phyloP scores from a whole-genome alignment of 345 rosid genomes.

The Erucastrum elatum region DNA sequence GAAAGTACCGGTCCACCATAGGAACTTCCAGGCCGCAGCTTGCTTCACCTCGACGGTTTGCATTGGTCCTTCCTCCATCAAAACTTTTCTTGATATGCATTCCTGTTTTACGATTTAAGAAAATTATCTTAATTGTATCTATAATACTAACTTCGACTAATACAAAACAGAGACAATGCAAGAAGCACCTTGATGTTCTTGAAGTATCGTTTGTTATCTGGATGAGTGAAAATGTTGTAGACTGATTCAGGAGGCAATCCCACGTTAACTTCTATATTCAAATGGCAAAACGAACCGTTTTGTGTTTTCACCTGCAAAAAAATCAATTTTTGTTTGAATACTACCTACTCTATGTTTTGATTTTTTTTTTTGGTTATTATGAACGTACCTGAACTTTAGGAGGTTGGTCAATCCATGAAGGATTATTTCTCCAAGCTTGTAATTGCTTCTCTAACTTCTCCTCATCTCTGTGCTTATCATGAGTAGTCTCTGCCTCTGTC shows the following conservation, averaged over 20 bases:
- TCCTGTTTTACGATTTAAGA: conserved; percentile 47
- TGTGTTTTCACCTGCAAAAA: conserved; percentile 55
- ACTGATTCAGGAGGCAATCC: conserved; percentile 66
- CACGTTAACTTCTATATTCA: conserved; percentile 25
- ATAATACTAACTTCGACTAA: neutral
- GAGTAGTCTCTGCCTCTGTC: conserved; percentile 18
- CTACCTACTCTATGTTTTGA: neutral
- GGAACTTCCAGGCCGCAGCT: conserved; percentile 87
- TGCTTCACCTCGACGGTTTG: conserved; percentile 81
- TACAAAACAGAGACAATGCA: neutral
- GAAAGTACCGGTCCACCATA: conserved; percentile 91
- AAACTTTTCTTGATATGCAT: conserved; percentile 66
- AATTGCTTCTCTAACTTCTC: conserved; percentile 54
- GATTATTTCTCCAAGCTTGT: conserved; percentile 81
- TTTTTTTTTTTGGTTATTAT: neutral
- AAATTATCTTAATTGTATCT: neutral
- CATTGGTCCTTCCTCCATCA: conserved; percentile 64
- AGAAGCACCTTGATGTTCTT: conserved; percentile 73
- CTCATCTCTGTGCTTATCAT: conserved; percentile 26
- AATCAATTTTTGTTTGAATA: conserved; percentile 12
- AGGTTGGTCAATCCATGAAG: conserved; percentile 65
- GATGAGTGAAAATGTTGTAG: conserved; percentile 75
- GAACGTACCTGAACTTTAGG: conserved; percentile 56
- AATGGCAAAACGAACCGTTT: conserved; percentile 36
- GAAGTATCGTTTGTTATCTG: conserved; percentile 85